Percentiles rank a stretch among this genome's conserved stretches.
Evolutionary conservation across 306 rosid genomes (phyloP).

Genomic region (Rosa chinensis): DNA sequence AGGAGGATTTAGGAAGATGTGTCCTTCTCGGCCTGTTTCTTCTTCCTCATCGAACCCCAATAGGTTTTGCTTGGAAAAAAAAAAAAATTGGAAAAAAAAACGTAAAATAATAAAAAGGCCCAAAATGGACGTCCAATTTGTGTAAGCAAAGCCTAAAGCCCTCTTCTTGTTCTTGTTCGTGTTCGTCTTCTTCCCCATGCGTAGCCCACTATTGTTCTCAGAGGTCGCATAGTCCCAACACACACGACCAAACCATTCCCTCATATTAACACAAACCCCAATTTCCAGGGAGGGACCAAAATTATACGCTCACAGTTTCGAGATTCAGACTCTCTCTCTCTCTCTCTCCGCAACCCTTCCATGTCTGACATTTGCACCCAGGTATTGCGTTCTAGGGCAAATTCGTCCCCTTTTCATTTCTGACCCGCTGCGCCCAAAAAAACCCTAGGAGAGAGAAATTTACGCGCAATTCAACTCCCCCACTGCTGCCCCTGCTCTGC

Average conservation of each 20-base stretch:
- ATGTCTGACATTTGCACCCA: conserved; percentile 59
- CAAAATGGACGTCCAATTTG: conserved; percentile 59
- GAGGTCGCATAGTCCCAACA: conserved; percentile 77
- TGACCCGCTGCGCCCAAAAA: conserved; percentile 39
- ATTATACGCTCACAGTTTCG: too few species aligned
- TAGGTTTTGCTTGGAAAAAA: not conserved
- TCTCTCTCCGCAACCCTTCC: conserved; percentile 29
- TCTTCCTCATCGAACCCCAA: conserved; percentile 15
- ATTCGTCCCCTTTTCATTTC: conserved; percentile 36
- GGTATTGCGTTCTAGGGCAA: conserved; percentile 50
- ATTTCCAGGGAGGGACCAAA: not conserved
- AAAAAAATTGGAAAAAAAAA: not conserved
- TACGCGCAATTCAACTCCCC: conserved; percentile 30
- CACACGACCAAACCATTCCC: conserved; percentile 29
- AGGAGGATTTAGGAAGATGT: not conserved
- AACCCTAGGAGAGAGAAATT: conserved; percentile 83
- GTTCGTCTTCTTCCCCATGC: conserved; percentile 65
- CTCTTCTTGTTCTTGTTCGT: conserved; percentile 26
- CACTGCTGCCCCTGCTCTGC: conserved; percentile 35
- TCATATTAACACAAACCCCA: conserved; percentile 14
- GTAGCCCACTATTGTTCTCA: conserved; percentile 87
- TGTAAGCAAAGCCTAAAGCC: conserved; percentile 43
- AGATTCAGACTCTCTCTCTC: too few species aligned
- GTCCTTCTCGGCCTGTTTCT: not conserved
- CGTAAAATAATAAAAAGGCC: conserved; percentile 51